A percentile compares a stretch with the other conserved stretches of the same genome.
Conservation (phyloP, 2,329 filamentous ascomycete genomes). For the Trichoderma harzianum region DNA sequence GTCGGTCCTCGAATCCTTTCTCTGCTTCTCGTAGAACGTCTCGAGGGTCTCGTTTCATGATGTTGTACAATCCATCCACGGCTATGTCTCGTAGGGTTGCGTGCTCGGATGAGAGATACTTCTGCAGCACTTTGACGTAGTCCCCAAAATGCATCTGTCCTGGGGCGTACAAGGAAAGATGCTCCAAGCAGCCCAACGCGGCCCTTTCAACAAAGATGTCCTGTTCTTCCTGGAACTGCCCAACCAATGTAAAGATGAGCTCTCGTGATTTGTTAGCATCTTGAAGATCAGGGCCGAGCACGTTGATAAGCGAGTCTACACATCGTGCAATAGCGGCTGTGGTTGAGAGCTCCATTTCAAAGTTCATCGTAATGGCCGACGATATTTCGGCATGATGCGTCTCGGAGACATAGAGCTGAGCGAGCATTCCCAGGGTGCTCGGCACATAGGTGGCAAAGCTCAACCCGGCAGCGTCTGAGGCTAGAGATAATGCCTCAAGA, state of each 20-base stretch:
- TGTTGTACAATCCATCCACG: slow-evolving; percentile 83
- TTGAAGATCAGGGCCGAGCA: slow-evolving; percentile 90
- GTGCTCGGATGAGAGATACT: slow-evolving; percentile 67
- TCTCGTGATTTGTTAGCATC: slow-evolving; percentile 90
- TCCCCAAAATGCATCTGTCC: slow-evolving; percentile 78
- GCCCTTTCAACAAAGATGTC: slow-evolving; percentile 69
- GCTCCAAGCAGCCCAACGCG: slow-evolving; percentile 79
- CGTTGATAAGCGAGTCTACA: slow-evolving; percentile 93
- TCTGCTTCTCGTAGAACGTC: slow-evolving; percentile 76
- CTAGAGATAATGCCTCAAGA: slow-evolving; percentile 78
- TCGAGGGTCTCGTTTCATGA: slow-evolving; percentile 89
- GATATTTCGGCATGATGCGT: slow-evolving; percentile 83
- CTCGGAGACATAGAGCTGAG: slow-evolving; percentile 87
- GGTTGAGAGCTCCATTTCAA: slow-evolving; percentile 81
- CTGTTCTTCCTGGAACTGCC: slow-evolving; percentile 75
- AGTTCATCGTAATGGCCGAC: slow-evolving; percentile 79
- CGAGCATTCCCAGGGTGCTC: slow-evolving; percentile 87
- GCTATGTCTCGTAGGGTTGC: slow-evolving; percentile 72
- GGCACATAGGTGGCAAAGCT: slow-evolving; percentile 90
- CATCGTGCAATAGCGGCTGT: slow-evolving; percentile 80
- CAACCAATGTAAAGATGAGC: slow-evolving; percentile 81
- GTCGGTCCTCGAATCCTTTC: slow-evolving; percentile 77
- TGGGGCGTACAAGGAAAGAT: slow-evolving; percentile 87
- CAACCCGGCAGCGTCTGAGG: slow-evolving; percentile 87
- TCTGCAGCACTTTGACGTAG: slow-evolving; percentile 81